Evolutionary conservation across 208 protist genomes (phyloP), one percentile per base, ranked within the genome.

Genomic region (Herpetomonas tarakana): DNA sequence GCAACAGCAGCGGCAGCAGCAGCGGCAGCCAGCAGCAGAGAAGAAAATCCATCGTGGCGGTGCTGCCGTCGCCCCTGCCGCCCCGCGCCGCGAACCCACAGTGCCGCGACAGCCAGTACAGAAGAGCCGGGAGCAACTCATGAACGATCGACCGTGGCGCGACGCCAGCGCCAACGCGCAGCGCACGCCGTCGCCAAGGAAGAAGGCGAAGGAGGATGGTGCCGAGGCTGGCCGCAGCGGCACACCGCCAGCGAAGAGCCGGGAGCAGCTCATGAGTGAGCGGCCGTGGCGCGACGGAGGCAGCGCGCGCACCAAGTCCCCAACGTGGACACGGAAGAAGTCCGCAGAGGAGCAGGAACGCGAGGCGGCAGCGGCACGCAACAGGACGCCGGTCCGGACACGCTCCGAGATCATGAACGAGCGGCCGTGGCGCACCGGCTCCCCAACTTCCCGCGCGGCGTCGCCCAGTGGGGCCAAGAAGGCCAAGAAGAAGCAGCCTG

Each of bases 351-450:
- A 74, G 68, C 45, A 39, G 66, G 56, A 47, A 49, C 28, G 68
- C 55, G 3, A 60, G 12, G 30, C 52, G 55, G 52, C 60, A 25
- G 19, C 39, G 52, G 49, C 35, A 19, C 35, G 44, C 27, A 26
- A 51, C 47, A 22, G 19, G 22, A 27, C 39, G 16, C 35, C 25
- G 4, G 50, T 19, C 12, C 54, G 44, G 25, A 60, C 60, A 50
- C 61, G 68, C 14, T 39, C 25, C 16, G 7, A 31, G 14, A 35
- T 52, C 56, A 68, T 67, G 68, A 14, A 74, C 56, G 54, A 47
- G 7, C 68, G 68, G 9, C 68, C 68, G 31, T 74, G 68, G 68
- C 55, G 60, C 55, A 63, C 68, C 35, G n/a, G 19, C 29, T 60
- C 53, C 35, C 19, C 35, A 2, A 46, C 62, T 30, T 57, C 57